Evolutionary conservation across 352 stramenopile genomes (phyloP), one percentile per base, ranked within the genome.

Genomic region (Phytopythium helicoides): DNA sequence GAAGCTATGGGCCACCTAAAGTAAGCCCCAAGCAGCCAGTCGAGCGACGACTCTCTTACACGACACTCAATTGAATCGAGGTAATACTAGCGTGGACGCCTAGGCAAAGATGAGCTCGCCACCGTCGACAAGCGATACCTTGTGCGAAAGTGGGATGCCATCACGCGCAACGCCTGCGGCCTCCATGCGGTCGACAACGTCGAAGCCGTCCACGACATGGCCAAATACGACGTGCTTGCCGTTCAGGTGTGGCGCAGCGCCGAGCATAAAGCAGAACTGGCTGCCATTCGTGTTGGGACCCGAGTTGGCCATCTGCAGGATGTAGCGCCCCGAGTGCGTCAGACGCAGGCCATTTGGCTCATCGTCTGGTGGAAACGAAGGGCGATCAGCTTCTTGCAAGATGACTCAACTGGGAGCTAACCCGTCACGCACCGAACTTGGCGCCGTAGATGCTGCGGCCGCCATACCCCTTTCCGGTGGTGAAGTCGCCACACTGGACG

Each of bases 201-300:
- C 65, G 57, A 92, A 92, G 18, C 85, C 85, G 8, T 91, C 85
- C 14, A 93, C 70, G 31, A 94, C 78, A 55, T 93, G 74, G n/a
- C 85, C 85, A 58, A 94, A 94, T 22, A 94, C 78, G 21, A 92
- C 82, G 55, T 94, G 85, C 47, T 87, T 76, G 54, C 85, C 85
- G 55, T 94, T 90, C 35, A 94, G 62, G 62, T 91, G 78, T 21
- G 78, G 78, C 35, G 78, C 64, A 0, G 81, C 54, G 39, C 68
- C 72, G 45, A 94, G 59, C 82, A 93, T 99, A 53, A 99, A 99
- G 74, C 99, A 99, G 71, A 99, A 99, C 74, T 99, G 98, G 49
- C 81, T 97, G 22, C 97, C 97, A 64, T 99, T 99, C 6, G 97
- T 99, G 70, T 98, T 93, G 19, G 76, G 84, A 0, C 97, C 97